phyloP scores from a whole-genome alignment of 352 stramenopile genomes.

The Phytophthora brassicae region DNA sequence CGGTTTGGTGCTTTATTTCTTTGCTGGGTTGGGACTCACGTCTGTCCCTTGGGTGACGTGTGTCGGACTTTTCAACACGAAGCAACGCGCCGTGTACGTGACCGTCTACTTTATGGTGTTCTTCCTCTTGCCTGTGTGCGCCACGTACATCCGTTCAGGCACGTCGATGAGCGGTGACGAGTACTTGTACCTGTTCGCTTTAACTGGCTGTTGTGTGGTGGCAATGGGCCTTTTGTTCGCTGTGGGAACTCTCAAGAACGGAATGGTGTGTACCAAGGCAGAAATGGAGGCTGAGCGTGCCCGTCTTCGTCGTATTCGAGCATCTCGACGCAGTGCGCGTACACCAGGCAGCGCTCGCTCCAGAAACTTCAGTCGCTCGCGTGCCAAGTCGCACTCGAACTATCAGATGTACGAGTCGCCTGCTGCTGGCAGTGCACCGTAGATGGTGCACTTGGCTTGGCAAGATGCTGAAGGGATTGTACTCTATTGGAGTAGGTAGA shows the following conservation, averaged over 20 bases:
- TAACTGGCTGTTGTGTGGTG: constrained; percentile 49
- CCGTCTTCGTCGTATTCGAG: constrained; percentile 48
- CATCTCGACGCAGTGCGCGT: constrained; percentile 51
- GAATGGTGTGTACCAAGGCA: constrained; percentile 69
- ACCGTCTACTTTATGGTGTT: constrained; percentile 78
- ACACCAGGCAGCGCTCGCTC: constrained; percentile 60
- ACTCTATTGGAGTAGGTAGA: constrained; percentile 23
- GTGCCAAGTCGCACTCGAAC: constrained; percentile 67
- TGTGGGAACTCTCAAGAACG: constrained; percentile 59
- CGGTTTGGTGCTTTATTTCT: constrained; percentile 74
- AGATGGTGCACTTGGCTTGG: constrained; percentile 26
- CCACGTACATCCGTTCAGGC: constrained; percentile 46
- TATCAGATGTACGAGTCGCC: constrained; percentile 73
- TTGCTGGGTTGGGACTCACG: constrained; percentile 69
- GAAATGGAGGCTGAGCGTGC: constrained; percentile 58
- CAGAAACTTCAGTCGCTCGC: constrained; percentile 66
- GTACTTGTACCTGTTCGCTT: constrained; percentile 61
- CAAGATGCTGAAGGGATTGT: constrained; percentile 26
- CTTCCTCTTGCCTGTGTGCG: constrained; percentile 58
- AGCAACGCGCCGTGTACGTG: constrained; percentile 58
- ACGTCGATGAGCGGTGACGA: constrained; percentile 34
- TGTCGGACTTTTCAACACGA: constrained; percentile 72
- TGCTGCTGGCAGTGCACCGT: constrained; percentile 48
- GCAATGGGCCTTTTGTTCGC: constrained; percentile 49
- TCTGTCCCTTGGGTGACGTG: constrained; percentile 76